phyloP scores from a whole-genome alignment of 306 rosid genomes.

The Urtica urens region DNA sequence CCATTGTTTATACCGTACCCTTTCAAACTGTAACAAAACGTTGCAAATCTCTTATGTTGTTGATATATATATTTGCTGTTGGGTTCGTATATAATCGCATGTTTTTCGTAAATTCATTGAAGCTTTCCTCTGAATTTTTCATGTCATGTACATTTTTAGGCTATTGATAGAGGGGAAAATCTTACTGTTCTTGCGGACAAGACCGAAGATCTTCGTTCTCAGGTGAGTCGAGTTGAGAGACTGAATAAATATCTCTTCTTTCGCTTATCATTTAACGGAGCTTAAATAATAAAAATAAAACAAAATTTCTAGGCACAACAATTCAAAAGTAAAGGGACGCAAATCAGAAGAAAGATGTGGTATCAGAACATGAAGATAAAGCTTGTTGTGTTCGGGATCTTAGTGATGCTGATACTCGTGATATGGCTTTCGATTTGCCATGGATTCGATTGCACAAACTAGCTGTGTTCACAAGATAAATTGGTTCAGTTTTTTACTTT shows the following conservation, averaged over 20 bases:
- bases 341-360: constrained; percentile 82
- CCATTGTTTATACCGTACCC: no score
- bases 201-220: constrained; percentile 65
- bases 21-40: no score
- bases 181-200: constrained; percentile 59
- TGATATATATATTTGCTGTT: no score
- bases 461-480: no score
- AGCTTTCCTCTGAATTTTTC: background rate
- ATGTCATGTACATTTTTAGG: constrained; percentile 37
- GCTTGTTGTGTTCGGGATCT: constrained; percentile 63
- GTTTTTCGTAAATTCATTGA: background rate
- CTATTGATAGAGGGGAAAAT: constrained; percentile 77
- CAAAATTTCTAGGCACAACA: constrained; percentile 67
- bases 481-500: no score
- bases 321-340: constrained; percentile 56
- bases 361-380: constrained; percentile 95
- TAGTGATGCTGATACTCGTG: constrained; percentile 53
- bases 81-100: background rate
- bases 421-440: constrained; percentile 87
- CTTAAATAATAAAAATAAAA: no score
- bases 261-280: no score
- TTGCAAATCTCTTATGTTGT: background rate
- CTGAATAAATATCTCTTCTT: no score
- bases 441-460: constrained; percentile 78
- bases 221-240: constrained; percentile 50